Conservation (phyloP, 257 asterid genomes). For the Jacaranda copaia region DNA sequence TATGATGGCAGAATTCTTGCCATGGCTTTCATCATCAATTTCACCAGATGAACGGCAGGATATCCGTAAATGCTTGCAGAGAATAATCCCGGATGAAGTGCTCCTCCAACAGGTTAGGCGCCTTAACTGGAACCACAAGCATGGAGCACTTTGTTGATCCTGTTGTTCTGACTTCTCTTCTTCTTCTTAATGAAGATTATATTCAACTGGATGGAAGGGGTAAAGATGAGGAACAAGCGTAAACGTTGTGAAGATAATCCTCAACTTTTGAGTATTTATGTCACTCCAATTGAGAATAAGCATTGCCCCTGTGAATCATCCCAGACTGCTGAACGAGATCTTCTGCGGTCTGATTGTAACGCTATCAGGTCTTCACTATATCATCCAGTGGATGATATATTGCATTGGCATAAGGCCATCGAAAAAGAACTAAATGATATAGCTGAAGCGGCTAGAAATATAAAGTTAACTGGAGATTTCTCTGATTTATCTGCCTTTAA, state of each 20-base stretch:
- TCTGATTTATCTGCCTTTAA: constrained; percentile 78
- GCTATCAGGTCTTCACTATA: constrained; percentile 41
- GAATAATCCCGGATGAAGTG: constrained; percentile 80
- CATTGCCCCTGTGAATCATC: constrained; percentile 63
- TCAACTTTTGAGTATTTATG: constrained; percentile 44
- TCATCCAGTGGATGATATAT: constrained; percentile 83
- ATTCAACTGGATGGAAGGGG: constrained; percentile 97
- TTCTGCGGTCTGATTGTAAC: constrained; percentile 46
- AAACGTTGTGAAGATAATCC: constrained; percentile 63
- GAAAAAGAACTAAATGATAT: constrained; percentile 88
- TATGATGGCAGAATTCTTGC: constrained; percentile 99
- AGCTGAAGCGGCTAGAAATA: constrained; percentile 82
- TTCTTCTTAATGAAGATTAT: constrained; percentile 63
- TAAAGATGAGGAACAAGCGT: constrained; percentile 75
- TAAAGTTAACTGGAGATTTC: constrained; percentile 86
- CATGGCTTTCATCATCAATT: constrained; percentile 95
- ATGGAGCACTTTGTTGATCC: constrained; percentile 24
- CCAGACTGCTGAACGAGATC: constrained; percentile 43
- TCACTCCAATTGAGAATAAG: constrained; percentile 43
- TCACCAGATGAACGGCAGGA: constrained; percentile 86
- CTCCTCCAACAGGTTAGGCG: constrained; percentile 89
- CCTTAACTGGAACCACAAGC: constrained; percentile 30
- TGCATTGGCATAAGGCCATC: constrained; percentile 95
- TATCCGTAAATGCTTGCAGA: constrained; percentile 88
- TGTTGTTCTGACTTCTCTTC: constrained; percentile 49